phyloP scores from a whole-genome alignment of 2,329 filamentous ascomycete species.

The Phialocephala subalpina region DNA sequence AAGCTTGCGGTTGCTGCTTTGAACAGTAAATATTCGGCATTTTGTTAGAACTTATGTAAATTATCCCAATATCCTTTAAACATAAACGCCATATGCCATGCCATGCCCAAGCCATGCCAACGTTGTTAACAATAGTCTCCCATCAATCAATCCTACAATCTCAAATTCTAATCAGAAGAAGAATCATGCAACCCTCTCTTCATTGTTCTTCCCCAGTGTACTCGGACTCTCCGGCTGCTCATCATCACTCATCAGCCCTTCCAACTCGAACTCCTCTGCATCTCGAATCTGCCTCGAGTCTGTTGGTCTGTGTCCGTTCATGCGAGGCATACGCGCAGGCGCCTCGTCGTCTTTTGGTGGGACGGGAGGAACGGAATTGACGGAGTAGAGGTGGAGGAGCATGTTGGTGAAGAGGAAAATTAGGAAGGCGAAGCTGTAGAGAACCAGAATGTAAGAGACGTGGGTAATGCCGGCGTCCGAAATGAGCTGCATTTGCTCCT shows the following conservation, averaged over 20 bases:
- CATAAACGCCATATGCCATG: slow-evolving; percentile 6
- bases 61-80: background rate
- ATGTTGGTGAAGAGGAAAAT: slow-evolving; percentile 91
- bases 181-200: slow-evolving; percentile 33
- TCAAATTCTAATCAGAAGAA: background rate
- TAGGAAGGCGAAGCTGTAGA: slow-evolving; percentile 90
- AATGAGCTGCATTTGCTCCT: slow-evolving; percentile 91
- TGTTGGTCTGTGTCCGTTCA: slow-evolving; percentile 48
- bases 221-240: slow-evolving; percentile 63
- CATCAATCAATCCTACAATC: background rate
- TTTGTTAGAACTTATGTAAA: background rate
- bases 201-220: slow-evolving; percentile 56
- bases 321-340: slow-evolving; percentile 31
- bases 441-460: slow-evolving; percentile 89
- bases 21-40: background rate
- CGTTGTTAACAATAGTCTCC: background rate
- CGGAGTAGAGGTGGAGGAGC: slow-evolving; percentile 84
- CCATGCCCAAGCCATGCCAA: background rate
- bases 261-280: slow-evolving; percentile 92
- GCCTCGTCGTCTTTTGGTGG: slow-evolving; percentile 43
- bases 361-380: slow-evolving; percentile 52
- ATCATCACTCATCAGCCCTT: slow-evolving; percentile 88
- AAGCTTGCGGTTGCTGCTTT: background rate
- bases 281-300: slow-evolving; percentile 72
- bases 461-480: slow-evolving; percentile 80